Base-by-base conservation (phyloP, 2,329 filamentous ascomycete genomes). In the Aureobasidium mangrovei region DNA sequence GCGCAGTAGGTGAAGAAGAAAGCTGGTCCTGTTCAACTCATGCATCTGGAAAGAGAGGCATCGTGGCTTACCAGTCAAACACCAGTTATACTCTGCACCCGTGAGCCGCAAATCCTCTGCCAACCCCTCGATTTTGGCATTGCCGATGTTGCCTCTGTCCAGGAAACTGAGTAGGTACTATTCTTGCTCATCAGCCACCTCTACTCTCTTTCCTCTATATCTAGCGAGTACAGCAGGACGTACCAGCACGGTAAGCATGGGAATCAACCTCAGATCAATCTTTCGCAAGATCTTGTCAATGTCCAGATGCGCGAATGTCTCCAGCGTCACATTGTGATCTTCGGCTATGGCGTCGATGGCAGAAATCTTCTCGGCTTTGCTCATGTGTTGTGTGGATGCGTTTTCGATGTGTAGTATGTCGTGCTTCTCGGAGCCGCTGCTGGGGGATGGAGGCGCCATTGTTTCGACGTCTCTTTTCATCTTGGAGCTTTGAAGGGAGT, bases 31-130 rank as follows among this genome's bases (percentile, higher is more conserved):
- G 7, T 2, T 35, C 32, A 27, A 9, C 7, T 3, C 26, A 1
- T 29, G 42, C n/a, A 35, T 35, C 32, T 35, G 7, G 4, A 35
- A 35, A 35, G 32, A 35, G 12, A 12, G 32, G 7, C 7, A 8
- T 35, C 32, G 7, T 3, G 7, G 24, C 35, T 26, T 24, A 49
- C 46, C 46, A 9, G 67, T 69, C 35, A 72, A 59, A 2, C 53
- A 56, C 56, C 56, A 56, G 2, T 85, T 71, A 54, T 85, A 85
- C 60, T 84, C 74, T 31, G 57, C 32, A n/a, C 60, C 60, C 8
- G 57, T 58, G 40, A 64, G 51, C 5, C 57, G 46, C 27, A 64
- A 54, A 26, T 62, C 61, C 31, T 58, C 56, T 5, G 48, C 49
- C 18, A 64, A 47, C 3, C 62, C 62, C 8, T 62, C 60, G 29